Conservation (phyloP, 768 basidiomycete genomes). For the Kwoniella sp. region DNA sequence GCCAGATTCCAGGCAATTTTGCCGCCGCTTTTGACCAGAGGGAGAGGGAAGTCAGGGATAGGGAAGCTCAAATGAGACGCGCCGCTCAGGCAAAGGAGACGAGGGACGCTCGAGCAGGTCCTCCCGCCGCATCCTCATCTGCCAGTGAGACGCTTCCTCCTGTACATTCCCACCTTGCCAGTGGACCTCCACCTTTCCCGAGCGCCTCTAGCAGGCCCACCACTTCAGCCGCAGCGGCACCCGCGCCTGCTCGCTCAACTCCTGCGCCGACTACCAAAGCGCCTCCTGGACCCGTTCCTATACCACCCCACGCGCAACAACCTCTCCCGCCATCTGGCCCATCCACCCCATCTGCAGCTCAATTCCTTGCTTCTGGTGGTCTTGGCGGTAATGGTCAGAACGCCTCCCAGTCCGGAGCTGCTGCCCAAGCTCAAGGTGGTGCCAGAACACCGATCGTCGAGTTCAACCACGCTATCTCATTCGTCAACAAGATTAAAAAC, state of each 20-base stretch:
- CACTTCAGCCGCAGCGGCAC: slow-evolving; percentile 6
- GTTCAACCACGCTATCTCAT: slow-evolving; percentile 86
- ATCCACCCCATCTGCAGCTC: slow-evolving; percentile 48
- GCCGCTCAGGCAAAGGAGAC: slow-evolving; percentile 4
- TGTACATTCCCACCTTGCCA: slow-evolving; percentile 29
- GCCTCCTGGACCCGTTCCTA: slow-evolving; percentile 22
- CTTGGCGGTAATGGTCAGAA: slow-evolving; percentile 8
- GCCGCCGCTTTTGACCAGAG: slow-evolving; percentile 43
- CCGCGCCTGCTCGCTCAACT: slow-evolving; percentile 12
- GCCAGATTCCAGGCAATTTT: slow-evolving; percentile 50
- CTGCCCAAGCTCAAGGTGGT: slow-evolving; percentile 19
- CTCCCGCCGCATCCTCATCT: slow-evolving; percentile 8
- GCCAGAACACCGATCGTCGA: slow-evolving; percentile 40
- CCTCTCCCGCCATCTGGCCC: slow-evolving; percentile 40
- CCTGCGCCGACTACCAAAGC: slow-evolving; percentile 5
- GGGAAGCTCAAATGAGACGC: slow-evolving; percentile 11
- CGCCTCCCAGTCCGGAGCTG: not conserved
- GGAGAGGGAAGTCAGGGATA: slow-evolving; percentile 33
- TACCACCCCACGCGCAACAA: slow-evolving; percentile 28
- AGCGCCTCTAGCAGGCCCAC: slow-evolving; percentile 5
- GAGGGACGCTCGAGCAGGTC: slow-evolving; percentile 6
- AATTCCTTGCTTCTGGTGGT: slow-evolving; percentile 43
- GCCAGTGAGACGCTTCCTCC: slow-evolving; percentile 16
- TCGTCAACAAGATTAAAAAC: slow-evolving; percentile 97
- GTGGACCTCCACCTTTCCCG: slow-evolving; percentile 31